Base-by-base conservation (phyloP, 2,329 filamentous ascomycete genomes). In the Xylariaceae sp. region DNA sequence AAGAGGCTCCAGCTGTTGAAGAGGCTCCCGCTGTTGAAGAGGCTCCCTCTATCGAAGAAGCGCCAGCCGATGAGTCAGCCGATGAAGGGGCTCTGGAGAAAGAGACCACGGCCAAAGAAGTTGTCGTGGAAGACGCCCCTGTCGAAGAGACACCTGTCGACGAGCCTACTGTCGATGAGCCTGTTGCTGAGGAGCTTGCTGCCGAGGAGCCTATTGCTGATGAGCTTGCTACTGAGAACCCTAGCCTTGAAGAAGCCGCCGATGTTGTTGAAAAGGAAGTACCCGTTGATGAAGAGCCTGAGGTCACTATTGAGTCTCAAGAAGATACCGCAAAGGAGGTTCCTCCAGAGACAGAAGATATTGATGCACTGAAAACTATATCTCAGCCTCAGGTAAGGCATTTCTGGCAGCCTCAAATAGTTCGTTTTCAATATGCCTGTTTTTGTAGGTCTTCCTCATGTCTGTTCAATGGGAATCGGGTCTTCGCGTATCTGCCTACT, bases 391-490 rank as follows among this genome's bases (percentile, higher is more conserved):
- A 62, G 60, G 60, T 62, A 62, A 62, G 60, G 55, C 44, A 59
- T 55, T 57, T 57, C 59, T 60, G 57, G 57, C 57, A 60, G 36
- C 59, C 57, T 60, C 50, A 55, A 35, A 56, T 60, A 46, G 50
- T 53, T 49, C 57, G 59, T 42, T 62, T 62, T 50, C 57, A 58
- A 49, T 62, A 56, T 53, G 52, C 24, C 35, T 46, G 50, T 43
- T 62, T 62, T 42, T 60, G 59, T 62, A 62, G 59, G 59, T 62
- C 37, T 53, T 51, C 57, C 49, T 58, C 52, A 44, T 57, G 46
- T 50, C 46, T 56, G 23, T 56, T 41, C 33, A 39, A 47, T 53
- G 48, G 26, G 54, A 46, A 42, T 49, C 24, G 49, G 48, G 45
- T 41, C 45, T 48, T 52, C 41, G 45, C 18, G 29, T 39, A 42